phyloP scores from a whole-genome alignment of 495 filamentous ascomycete genomes.

The Cercophora sp. region DNA sequence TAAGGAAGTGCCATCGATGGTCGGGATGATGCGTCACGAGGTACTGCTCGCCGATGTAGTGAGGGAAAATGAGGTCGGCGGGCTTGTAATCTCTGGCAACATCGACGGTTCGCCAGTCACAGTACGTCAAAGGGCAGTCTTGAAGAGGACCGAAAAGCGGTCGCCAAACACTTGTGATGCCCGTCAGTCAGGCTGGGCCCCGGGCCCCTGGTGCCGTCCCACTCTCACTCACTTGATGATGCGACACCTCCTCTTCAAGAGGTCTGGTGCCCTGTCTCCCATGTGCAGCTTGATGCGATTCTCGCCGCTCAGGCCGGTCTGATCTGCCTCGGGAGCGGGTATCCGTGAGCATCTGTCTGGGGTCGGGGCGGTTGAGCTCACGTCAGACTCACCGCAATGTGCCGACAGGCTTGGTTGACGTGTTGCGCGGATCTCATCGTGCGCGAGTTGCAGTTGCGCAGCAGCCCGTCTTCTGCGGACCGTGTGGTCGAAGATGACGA shows the following conservation, averaged over 20 bases:
- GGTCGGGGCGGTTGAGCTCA: too few relatives aligned
- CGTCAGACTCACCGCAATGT: not conserved
- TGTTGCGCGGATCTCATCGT: not conserved
- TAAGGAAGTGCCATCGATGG: not conserved
- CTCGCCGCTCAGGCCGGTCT: not conserved
- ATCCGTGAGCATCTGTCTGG: too few relatives aligned
- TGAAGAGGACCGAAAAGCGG: conserved; percentile 1
- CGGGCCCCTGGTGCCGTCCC: not conserved
- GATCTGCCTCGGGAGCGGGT: too few relatives aligned
- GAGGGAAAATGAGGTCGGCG: conserved; percentile 3
- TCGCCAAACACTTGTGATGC: not conserved
- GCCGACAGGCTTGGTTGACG: not conserved
- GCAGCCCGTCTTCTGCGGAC: not conserved
- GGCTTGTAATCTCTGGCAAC: not conserved
- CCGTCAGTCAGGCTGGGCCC: not conserved
- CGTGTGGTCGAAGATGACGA: not conserved
- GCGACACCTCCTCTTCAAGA: not conserved
- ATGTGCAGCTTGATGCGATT: not conserved
- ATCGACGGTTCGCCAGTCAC: conserved; percentile 2
- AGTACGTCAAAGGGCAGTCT: not conserved
- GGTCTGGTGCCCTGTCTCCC: not conserved
- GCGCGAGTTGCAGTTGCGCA: not conserved
- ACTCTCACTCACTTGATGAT: not conserved
- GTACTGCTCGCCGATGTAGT: conserved; percentile 1
- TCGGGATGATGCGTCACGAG: not conserved